A percentile compares a stretch with the other conserved stretches of the same genome.
Evolutionary conservation across 805 yeast genomes (phyloP).

Genomic region (Sugiyamaella qingdaonensis): DNA sequence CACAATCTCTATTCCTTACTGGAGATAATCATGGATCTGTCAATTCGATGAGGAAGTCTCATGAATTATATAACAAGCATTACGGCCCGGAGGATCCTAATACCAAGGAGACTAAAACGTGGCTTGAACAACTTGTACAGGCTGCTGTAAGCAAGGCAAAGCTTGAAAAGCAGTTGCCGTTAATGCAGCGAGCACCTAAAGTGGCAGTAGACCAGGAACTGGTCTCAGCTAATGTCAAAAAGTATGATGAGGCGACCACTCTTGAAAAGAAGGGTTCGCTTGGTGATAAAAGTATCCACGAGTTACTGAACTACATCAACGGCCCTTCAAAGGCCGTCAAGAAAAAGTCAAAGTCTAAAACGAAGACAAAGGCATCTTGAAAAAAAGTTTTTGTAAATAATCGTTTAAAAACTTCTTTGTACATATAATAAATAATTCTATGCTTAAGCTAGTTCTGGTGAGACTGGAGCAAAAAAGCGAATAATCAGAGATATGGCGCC

Average conservation of each 20-base stretch:
- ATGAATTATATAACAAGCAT: constrained; percentile 48
- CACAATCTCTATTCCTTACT: constrained; percentile 52
- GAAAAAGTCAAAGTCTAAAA: constrained; percentile 32
- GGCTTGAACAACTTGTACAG: constrained; percentile 54
- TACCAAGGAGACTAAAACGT: constrained; percentile 63
- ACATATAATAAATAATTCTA: background rate
- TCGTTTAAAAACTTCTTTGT: background rate
- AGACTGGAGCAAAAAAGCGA: background rate
- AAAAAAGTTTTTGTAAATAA: background rate
- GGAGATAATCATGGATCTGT: constrained; percentile 55
- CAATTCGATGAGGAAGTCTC: constrained; percentile 53
- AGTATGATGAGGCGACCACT: constrained; percentile 1
- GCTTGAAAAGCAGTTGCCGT: constrained; percentile 29
- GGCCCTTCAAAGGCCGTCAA: constrained; percentile 35
- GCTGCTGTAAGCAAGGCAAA: constrained; percentile 45
- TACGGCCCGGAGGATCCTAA: constrained; percentile 65
- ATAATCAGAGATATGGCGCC: constrained; percentile 61
- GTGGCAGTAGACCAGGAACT: background rate
- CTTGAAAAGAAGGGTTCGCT: constrained; percentile 31
- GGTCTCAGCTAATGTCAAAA: constrained; percentile 4
- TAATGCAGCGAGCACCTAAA: background rate
- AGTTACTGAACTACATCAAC: constrained; percentile 65
- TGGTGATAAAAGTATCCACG: constrained; percentile 65
- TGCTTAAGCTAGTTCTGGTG: background rate
- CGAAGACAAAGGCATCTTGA: constrained; percentile 36